A percentile compares a stretch with the other conserved stretches of the same genome.
These are phyloP conservation scores for Penicillium simplicissimum DNA, from an alignment of 495 filamentous ascomycete species.

Conservation along the genomic window DNA sequence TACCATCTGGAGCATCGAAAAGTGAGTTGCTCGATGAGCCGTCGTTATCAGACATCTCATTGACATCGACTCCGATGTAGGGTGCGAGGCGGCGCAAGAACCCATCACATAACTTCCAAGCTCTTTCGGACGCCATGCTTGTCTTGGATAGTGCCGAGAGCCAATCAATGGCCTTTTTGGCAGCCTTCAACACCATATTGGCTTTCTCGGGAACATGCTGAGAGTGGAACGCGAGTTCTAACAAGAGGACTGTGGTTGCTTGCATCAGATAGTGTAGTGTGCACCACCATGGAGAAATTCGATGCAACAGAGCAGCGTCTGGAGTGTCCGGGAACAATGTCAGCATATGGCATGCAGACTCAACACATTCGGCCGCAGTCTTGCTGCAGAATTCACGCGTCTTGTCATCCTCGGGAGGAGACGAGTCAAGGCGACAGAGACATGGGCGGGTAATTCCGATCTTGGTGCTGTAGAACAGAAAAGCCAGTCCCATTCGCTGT, in stretches of 20 bases:
- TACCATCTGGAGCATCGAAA: slow-evolving; percentile 17
- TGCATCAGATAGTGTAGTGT: slow-evolving; percentile 64
- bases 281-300: slow-evolving; percentile 62
- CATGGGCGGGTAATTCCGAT: slow-evolving; percentile 64
- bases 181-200: slow-evolving; percentile 50
- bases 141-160: slow-evolving; percentile 47
- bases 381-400: slow-evolving; percentile 52
- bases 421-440: slow-evolving; percentile 54
- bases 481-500: slow-evolving; percentile 50
- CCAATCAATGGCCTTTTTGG: slow-evolving; percentile 58
- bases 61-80: slow-evolving; percentile 29
- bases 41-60: slow-evolving; percentile 29
- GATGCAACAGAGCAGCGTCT: slow-evolving; percentile 45
- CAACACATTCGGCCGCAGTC: slow-evolving; percentile 56
- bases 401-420: slow-evolving; percentile 27
- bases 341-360: slow-evolving; percentile 57
- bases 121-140: slow-evolving; percentile 49
- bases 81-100: slow-evolving; percentile 49
- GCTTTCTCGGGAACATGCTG: slow-evolving; percentile 58
- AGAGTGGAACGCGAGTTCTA: slow-evolving; percentile 56
- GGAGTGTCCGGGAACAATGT: slow-evolving; percentile 52
- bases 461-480: slow-evolving; percentile 59
- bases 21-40: slow-evolving; percentile 23
- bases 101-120: slow-evolving; percentile 53
- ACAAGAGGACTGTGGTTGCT: slow-evolving; percentile 57